Percentiles rank a stretch among this genome's conserved stretches.
Evolutionary conservation across 202 grass and related monocot genomes (phyloP).

Genomic region (Hordeum pubiflorum): DNA sequence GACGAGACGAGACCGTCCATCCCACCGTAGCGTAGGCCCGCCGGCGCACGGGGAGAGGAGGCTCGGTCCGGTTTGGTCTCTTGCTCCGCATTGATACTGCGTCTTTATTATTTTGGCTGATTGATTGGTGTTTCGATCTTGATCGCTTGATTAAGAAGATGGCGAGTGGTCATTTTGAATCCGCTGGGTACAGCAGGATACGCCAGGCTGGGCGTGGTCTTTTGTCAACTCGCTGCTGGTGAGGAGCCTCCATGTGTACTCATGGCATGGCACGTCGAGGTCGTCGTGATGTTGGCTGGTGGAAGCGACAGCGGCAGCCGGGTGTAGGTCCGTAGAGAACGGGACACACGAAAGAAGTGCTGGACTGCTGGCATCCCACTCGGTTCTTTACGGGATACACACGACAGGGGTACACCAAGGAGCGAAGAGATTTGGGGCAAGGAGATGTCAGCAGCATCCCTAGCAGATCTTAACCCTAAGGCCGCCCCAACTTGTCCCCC

Average conservation of each 20-base stretch:
- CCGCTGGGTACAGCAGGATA: neutral
- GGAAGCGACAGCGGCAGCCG: neutral
- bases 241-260: neutral
- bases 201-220: neutral
- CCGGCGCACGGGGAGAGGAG: neutral
- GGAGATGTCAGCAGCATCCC: too few species aligned
- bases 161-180: neutral
- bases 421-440: too few species aligned
- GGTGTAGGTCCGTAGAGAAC: neutral
- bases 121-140: neutral
- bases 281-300: neutral
- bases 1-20: neutral
- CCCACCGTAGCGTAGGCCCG: neutral
- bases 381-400: neutral
- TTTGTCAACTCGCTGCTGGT: neutral
- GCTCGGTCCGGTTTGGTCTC: neutral
- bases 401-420: too few species aligned
- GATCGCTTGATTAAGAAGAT: neutral
- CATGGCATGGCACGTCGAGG: neutral
- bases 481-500: too few species aligned
- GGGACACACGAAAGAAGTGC: neutral
- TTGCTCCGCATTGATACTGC: neutral
- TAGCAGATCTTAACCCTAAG: too few species aligned
- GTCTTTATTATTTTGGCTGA: neutral
- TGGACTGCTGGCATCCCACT: neutral